Percentiles rank a stretch among this genome's conserved stretches.
phyloP scores from a whole-genome alignment of 2,329 filamentous ascomycete species.

The Penicillium griseofulvum region DNA sequence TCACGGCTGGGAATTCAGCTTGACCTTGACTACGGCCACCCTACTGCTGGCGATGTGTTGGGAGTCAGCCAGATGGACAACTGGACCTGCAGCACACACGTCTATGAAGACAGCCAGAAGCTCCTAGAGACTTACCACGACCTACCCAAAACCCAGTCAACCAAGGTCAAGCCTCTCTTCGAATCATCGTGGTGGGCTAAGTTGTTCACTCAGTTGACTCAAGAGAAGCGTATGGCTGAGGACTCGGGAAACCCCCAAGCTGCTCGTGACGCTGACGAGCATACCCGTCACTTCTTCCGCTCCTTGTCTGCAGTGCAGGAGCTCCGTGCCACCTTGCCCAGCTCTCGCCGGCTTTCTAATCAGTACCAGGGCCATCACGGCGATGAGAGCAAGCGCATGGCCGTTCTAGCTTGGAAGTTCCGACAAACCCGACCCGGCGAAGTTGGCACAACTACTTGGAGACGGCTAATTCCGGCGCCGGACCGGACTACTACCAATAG shows the following conservation, averaged over 20 bases:
- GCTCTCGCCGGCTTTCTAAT: slow-evolving; percentile 27
- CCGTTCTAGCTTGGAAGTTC: slow-evolving; percentile 49
- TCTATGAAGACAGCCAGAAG: slow-evolving; percentile 40
- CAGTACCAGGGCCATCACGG: slow-evolving; percentile 24
- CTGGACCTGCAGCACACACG: slow-evolving; percentile 45
- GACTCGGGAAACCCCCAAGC: slow-evolving; percentile 32
- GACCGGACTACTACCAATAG: slow-evolving; percentile 39
- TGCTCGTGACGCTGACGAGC: slow-evolving; percentile 34
- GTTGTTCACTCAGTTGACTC: slow-evolving; percentile 43
- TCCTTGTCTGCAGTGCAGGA: slow-evolving; percentile 48
- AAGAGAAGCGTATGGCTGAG: slow-evolving; percentile 41
- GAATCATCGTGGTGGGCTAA: slow-evolving; percentile 48
- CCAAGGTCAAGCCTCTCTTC: slow-evolving; percentile 45
- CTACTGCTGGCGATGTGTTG: slow-evolving; percentile 31
- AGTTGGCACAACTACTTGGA: slow-evolving; percentile 47
- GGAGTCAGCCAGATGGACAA: slow-evolving; percentile 39
- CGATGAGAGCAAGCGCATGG: slow-evolving; percentile 40
- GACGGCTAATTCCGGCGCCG: slow-evolving; percentile 40
- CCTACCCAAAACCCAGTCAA: slow-evolving; percentile 34
- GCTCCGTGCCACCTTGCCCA: slow-evolving; percentile 37
- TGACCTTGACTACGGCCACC: slow-evolving; percentile 42
- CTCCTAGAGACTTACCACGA: slow-evolving; percentile 34
- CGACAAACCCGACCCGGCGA: slow-evolving; percentile 41
- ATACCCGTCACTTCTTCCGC: slow-evolving; percentile 38
- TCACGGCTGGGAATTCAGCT: slow-evolving; percentile 45